Evolutionary conservation across 2,329 filamentous ascomycete genomes (phyloP).

Genomic region (Leptographium radiaticola): DNA sequence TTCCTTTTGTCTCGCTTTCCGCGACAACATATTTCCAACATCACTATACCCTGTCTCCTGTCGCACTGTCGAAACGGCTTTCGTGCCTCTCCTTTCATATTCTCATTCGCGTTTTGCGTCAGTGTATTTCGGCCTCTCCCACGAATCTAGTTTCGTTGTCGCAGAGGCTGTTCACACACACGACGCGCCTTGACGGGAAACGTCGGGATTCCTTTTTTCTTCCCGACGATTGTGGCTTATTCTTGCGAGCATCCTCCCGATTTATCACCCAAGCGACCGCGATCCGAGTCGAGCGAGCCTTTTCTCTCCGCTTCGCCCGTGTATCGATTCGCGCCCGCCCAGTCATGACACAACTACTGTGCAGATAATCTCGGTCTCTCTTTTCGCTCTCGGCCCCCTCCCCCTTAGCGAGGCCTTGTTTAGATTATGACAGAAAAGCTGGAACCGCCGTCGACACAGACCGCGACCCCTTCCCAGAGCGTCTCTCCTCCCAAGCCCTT

Average conservation of each 20-base stretch:
- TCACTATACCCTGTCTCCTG: neutral
- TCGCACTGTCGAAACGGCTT: neutral
- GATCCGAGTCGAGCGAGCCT: neutral
- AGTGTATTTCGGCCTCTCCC: neutral
- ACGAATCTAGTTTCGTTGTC: neutral
- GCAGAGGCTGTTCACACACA: neutral
- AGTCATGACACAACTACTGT: constrained; percentile 3
- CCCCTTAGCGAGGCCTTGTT: constrained; percentile 28
- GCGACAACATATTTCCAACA: neutral
- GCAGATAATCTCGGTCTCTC: constrained; percentile 1
- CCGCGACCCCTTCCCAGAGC: constrained; percentile 41
- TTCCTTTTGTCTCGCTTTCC: neutral
- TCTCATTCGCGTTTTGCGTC: neutral
- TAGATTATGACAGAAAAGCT: constrained; percentile 53
- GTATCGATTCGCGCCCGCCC: neutral
- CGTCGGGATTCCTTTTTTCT: neutral
- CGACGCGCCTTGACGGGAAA: neutral
- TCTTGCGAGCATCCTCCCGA: neutral
- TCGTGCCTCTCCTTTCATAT: neutral
- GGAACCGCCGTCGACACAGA: constrained; percentile 38
- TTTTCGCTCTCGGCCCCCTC: constrained; percentile 14
- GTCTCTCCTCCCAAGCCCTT: constrained; percentile 23
- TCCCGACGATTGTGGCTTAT: neutral
- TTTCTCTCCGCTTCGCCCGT: neutral
- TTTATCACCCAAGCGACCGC: neutral